phyloP scores from a whole-genome alignment of 1,284 basidiomycete species.

The Xanthoconium separans region DNA sequence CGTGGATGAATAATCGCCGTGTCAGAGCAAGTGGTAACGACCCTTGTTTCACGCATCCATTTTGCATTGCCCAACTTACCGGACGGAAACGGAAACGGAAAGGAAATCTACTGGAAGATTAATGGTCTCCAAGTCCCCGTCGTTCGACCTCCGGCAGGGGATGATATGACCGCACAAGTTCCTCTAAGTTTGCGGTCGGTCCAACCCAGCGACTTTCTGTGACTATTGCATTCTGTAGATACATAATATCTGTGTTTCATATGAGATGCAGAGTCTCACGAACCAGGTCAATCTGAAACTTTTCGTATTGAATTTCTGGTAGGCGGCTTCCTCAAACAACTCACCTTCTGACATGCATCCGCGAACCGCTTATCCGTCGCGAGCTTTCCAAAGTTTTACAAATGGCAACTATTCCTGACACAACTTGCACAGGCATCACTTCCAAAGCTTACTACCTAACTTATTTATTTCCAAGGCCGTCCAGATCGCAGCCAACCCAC shows the following conservation, averaged over 20 bases:
- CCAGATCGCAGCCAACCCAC: background rate
- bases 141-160: slow-evolving; percentile 35
- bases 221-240: slow-evolving; percentile 2
- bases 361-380: background rate
- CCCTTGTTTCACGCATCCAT: slow-evolving; percentile 32
- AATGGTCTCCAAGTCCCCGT: slow-evolving; percentile 40
- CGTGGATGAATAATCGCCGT: background rate
- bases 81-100: slow-evolving; percentile 31
- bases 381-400: background rate
- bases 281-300: background rate
- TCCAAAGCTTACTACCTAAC: background rate
- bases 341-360: background rate
- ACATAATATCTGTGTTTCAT: background rate
- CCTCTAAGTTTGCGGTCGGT: slow-evolving; percentile 35
- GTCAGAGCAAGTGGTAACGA: slow-evolving; percentile 32
- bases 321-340: background rate
- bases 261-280: background rate
- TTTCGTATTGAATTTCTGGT: background rate
- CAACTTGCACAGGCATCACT: too few species aligned
- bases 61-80: slow-evolving; percentile 33
- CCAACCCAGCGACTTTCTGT: slow-evolving; percentile 29
- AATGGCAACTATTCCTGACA: background rate
- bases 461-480: background rate
- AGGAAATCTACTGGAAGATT: slow-evolving; percentile 39
- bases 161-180: slow-evolving; percentile 31